A percentile compares a stretch with the other conserved stretches of the same genome.
These are phyloP conservation scores for Arthroderma sp. DNA, from an alignment of 2,329 filamentous ascomycete species.

Conservation along the genomic window DNA sequence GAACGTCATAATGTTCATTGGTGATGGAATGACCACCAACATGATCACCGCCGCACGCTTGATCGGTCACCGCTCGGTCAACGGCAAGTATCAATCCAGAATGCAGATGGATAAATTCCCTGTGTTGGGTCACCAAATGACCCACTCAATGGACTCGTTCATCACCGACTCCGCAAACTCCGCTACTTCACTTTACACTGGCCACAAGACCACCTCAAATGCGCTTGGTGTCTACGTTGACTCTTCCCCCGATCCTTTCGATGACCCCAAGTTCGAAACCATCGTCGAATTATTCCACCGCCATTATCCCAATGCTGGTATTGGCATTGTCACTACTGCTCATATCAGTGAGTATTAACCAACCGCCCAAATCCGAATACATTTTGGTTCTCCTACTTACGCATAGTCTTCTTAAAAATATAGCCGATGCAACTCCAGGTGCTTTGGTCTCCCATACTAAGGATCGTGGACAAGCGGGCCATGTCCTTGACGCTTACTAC, in stretches of 20 bases:
- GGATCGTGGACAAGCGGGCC: constrained; percentile 53
- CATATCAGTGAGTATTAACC: constrained; percentile 28
- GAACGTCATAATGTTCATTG: constrained; percentile 77
- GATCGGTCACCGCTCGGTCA: constrained; percentile 68
- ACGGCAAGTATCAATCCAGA: constrained; percentile 66
- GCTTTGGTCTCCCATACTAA: constrained; percentile 62
- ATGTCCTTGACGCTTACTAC: constrained; percentile 63
- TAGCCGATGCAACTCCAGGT: constrained; percentile 71
- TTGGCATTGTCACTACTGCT: constrained; percentile 64
- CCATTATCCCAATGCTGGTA: constrained; percentile 44
- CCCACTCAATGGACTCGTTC: constrained; percentile 70
- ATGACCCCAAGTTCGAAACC: constrained; percentile 77
- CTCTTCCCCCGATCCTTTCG: constrained; percentile 57
- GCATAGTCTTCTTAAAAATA: constrained; percentile 11
- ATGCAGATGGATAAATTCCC: constrained; percentile 75
- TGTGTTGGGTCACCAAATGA: constrained; percentile 79
- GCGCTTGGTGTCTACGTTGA: constrained; percentile 72
- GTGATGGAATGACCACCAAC: constrained; percentile 47
- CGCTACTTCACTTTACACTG: constrained; percentile 66
- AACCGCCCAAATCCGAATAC: background rate
- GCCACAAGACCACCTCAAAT: constrained; percentile 75
- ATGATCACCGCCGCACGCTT: constrained; percentile 55
- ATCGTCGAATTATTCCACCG: constrained; percentile 60
- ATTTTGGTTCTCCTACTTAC: constrained; percentile 1
- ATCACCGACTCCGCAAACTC: constrained; percentile 82